These are phyloP conservation scores for Phialophora expanda DNA, from an alignment of 2,329 filamentous ascomycete genomes.

Conservation along the genomic window DNA sequence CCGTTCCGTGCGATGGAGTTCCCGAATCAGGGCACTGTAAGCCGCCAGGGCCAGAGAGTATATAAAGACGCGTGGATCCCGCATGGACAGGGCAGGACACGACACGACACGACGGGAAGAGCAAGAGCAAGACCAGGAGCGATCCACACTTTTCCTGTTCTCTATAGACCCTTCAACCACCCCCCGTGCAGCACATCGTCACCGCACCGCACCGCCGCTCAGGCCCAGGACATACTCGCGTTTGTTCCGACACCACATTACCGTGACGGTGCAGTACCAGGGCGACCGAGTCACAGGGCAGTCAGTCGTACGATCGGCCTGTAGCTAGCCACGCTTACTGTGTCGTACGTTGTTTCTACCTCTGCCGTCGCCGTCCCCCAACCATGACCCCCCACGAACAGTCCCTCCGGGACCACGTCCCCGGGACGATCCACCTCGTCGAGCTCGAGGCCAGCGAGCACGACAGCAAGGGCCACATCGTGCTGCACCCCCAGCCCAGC, in stretches of 20 bases:
- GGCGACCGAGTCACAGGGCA: too few species aligned
- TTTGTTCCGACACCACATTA: not conserved
- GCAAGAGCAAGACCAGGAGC: not conserved
- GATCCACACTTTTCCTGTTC: too few species aligned
- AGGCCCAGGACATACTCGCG: too few species aligned
- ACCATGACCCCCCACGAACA: not conserved
- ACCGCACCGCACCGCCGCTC: too few species aligned
- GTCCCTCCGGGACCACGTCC: constrained; percentile 41
- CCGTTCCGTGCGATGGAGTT: not conserved
- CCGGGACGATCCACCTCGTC: constrained; percentile 53
- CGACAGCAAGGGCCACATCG: constrained; percentile 37
- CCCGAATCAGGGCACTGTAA: too few species aligned
- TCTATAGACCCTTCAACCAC: too few species aligned
- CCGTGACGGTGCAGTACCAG: too few species aligned
- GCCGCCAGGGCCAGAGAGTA: not conserved
- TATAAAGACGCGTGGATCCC: not conserved
- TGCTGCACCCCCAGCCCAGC: constrained; percentile 52
- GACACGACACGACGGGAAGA: not conserved
- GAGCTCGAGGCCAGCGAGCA: constrained; percentile 45
- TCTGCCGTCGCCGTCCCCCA: too few species aligned
- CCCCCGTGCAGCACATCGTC: too few species aligned
- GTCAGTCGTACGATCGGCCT: too few species aligned
- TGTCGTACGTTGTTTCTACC: too few species aligned
- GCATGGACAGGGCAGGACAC: not conserved
- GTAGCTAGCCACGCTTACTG: too few species aligned